A percentile compares a stretch with the other conserved stretches of the same genome.
These are phyloP conservation scores for Gnetum montanum DNA, from an alignment of 75 land plant species.

Conservation along the genomic window DNA sequence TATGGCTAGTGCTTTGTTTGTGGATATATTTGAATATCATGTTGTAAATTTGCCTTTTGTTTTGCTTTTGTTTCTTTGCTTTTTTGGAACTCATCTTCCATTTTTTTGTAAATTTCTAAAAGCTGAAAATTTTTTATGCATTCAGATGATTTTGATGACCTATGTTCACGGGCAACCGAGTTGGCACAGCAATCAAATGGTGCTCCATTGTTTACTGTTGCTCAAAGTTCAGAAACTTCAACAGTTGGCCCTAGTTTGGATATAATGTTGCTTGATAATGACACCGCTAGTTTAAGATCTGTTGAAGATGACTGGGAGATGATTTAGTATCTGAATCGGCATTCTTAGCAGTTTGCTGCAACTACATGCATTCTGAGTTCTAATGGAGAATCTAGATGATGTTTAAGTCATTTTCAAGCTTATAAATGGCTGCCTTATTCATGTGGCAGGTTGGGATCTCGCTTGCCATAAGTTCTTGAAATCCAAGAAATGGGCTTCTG, in stretches of 20 bases:
- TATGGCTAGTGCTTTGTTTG: conserved; percentile 6
- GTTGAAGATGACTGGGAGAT: conserved; percentile 33
- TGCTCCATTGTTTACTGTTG: conserved; percentile 87
- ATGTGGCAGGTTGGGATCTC: too few species aligned
- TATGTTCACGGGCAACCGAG: conserved; percentile 68
- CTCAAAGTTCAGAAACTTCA: conserved; percentile 20
- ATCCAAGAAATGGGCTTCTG: too few species aligned
- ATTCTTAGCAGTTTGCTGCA: background rate
- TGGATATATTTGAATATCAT: background rate
- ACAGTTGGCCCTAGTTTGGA: conserved; percentile 5
- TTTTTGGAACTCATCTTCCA: background rate
- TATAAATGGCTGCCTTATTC: too few species aligned
- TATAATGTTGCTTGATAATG: conserved; percentile 6
- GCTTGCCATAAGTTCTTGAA: too few species aligned
- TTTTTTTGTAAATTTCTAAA: background rate
- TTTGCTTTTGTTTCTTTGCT: background rate
- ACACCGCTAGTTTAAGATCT: background rate
- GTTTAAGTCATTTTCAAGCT: too few species aligned
- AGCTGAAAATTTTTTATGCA: background rate
- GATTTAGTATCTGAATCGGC: conserved; percentile 11
- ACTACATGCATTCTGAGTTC: too few species aligned
- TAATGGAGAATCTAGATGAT: too few species aligned
- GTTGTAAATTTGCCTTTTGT: background rate
- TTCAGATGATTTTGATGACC: conserved; percentile 87
- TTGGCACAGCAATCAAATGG: conserved; percentile 73